Conservation (phyloP, 2,329 filamentous ascomycete species). For the Ophiobolus disseminans region DNA sequence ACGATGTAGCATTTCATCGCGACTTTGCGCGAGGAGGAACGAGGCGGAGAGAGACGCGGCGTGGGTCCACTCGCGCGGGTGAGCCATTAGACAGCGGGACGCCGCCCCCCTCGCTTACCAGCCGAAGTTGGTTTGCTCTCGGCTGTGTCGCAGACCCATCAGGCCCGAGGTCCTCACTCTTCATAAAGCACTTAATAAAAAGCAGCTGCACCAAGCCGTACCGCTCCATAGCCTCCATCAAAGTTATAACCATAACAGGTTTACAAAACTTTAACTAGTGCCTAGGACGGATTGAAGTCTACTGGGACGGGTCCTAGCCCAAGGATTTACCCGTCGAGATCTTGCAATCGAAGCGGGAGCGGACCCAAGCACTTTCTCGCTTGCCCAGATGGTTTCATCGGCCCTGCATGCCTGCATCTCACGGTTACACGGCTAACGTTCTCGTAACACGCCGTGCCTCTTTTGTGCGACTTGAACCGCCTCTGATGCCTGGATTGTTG, state of each 20-base stretch:
- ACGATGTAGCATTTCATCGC: slow-evolving; percentile 16
- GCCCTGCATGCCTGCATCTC: neutral
- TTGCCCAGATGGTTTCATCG: neutral
- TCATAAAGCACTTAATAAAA: too few species aligned
- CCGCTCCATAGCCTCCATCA: too few species aligned
- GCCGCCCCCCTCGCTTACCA: slow-evolving; percentile 28
- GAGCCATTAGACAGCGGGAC: slow-evolving; percentile 9
- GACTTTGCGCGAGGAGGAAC: slow-evolving; percentile 6
- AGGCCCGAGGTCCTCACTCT: too few species aligned
- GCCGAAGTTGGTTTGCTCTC: slow-evolving; percentile 22
- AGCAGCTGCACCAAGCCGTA: too few species aligned
- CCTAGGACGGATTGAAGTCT: neutral
- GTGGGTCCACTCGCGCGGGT: slow-evolving; percentile 1
- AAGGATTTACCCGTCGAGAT: neutral
- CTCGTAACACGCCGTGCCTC: too few species aligned
- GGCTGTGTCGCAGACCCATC: slow-evolving; percentile 3
- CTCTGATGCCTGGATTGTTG: too few species aligned
- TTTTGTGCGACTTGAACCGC: slow-evolving; percentile 1
- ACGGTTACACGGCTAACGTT: slow-evolving; percentile 7
- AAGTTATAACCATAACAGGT: neutral
- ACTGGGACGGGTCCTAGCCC: neutral
- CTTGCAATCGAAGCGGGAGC: neutral
- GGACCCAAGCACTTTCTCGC: neutral
- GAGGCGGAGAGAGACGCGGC: slow-evolving; percentile 11
- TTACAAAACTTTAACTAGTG: neutral